A percentile compares a stretch with the other conserved stretches of the same genome.
phyloP scores from a whole-genome alignment of 257 asterid species.

The Leonotis leonurus region DNA sequence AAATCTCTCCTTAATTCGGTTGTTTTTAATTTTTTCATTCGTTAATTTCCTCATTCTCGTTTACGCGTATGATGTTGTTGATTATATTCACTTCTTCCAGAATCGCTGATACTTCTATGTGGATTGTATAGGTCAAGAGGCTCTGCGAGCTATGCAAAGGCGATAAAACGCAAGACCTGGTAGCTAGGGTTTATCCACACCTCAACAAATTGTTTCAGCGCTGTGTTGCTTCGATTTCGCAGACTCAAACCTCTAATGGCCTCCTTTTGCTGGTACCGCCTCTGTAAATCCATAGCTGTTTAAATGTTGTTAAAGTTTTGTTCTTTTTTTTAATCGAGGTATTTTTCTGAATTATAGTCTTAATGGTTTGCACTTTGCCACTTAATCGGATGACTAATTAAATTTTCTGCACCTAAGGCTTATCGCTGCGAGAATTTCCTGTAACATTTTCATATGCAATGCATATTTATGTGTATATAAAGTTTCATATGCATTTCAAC shows the following conservation, averaged over 20 bases:
- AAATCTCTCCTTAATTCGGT: conserved; percentile 69
- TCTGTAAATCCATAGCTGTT: too few species aligned
- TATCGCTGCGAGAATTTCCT: not conserved
- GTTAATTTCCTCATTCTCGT: not conserved
- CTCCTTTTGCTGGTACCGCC: conserved; percentile 72
- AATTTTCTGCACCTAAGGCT: not conserved
- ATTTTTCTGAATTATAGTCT: too few species aligned
- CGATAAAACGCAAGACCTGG: conserved; percentile 71
- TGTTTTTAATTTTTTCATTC: not conserved
- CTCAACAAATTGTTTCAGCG: conserved; percentile 81
- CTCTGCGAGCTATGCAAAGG: conserved; percentile 60
- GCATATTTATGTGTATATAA: not conserved
- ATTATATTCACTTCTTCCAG: not conserved
- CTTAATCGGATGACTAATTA: not conserved
- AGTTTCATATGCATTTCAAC: not conserved
- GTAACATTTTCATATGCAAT: not conserved
- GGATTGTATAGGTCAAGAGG: conserved; percentile 49
- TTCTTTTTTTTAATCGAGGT: not conserved
- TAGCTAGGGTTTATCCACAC: conserved; percentile 79
- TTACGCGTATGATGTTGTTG: not conserved
- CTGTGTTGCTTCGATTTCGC: conserved; percentile 59
- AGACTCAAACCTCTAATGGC: conserved; percentile 61
- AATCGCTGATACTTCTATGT: not conserved
- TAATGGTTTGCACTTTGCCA: too few species aligned
- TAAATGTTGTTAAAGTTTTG: too few species aligned